A percentile compares a stretch with the other conserved stretches of the same genome.
These are phyloP conservation scores for Pichia insulana DNA, from an alignment of 805 yeast genomes.

Conservation along the genomic window DNA sequence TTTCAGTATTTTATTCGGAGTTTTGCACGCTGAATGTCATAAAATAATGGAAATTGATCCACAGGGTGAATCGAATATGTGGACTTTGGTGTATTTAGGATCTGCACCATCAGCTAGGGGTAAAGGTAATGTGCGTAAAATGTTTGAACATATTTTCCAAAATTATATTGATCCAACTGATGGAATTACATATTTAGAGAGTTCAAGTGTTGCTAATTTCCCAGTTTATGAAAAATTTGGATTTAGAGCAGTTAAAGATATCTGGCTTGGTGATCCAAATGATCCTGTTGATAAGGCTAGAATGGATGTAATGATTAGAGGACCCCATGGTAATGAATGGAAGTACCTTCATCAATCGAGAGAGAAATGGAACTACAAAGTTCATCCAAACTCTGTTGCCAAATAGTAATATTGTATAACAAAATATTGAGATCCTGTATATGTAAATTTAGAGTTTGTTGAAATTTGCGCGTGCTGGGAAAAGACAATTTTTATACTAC, in stretches of 20 bases:
- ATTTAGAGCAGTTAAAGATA: slow-evolving; percentile 40
- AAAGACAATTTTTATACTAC: too few relatives aligned
- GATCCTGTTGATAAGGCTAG: slow-evolving; percentile 25
- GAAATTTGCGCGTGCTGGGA: too few relatives aligned
- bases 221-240: slow-evolving; percentile 49
- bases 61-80: slow-evolving; percentile 18
- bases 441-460: too few relatives aligned
- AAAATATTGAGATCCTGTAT: too few relatives aligned
- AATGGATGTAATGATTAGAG: slow-evolving; percentile 33
- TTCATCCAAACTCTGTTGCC: slow-evolving; percentile 16
- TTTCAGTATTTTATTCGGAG: slow-evolving; percentile 42
- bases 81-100: slow-evolving; percentile 29
- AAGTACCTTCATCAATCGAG: slow-evolving; percentile 20
- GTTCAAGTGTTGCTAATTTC: slow-evolving; percentile 36
- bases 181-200: slow-evolving; percentile 41
- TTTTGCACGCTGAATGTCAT: slow-evolving; percentile 40
- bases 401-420: slow-evolving; percentile 1
- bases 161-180: slow-evolving; percentile 35
- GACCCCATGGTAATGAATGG: slow-evolving; percentile 27
- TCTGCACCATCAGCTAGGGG: slow-evolving; percentile 40
- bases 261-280: slow-evolving; percentile 31
- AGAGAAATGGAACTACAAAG: slow-evolving; percentile 17
- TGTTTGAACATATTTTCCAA: slow-evolving; percentile 41
- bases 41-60: slow-evolving; percentile 36
- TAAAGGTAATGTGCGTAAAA: slow-evolving; percentile 44